Base-by-base conservation (phyloP, 139 green algal species). In the Pseudopediastrum boryanum region DNA sequence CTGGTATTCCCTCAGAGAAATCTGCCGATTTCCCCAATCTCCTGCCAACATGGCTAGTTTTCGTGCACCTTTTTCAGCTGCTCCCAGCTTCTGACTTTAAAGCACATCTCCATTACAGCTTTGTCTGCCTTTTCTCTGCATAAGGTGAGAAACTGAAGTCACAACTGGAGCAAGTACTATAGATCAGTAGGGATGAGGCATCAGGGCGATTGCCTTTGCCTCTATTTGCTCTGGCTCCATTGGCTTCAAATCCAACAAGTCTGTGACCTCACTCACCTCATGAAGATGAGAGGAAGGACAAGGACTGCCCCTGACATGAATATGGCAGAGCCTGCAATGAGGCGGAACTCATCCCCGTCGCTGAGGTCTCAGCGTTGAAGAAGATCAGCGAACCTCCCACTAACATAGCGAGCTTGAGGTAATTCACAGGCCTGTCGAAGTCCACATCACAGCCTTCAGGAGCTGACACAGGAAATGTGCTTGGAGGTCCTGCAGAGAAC, bases 281-380 rank as follows among this genome's bases (percentile, higher is more conserved):
- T 76, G 31, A 82, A 29, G 3, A 82, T 25, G 33, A 82, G 70
- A 1, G 25, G 36, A 13, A 76, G 19, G 10, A 82, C 51, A 27
- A 70, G 10, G 10, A 51, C 65, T 19, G 51, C 64, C 4, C 76
- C 76, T 33, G 76, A 77, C 38, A 70, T 48, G 50, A 76, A 76
- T 44, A 68, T 69, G 23, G 76, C 36, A 13, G 48, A 51, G 64
- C 76, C 76, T 12, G 76, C 50, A 2, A 48, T 68, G 9, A 82
- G 51, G 25, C 76, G 61, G 76, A 82, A 82, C n/a, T 54, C 39
- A 0, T 9, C 1, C 19, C 56, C 69, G 39, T 52, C 50, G 8
- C 39, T 50, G 51, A 82, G 38, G 21, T 27, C 35, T 7, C 16
- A 9, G 76, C 76, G 46, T 69, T 56, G 46, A 64, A 44, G 51